These are phyloP conservation scores for Penicillium longicatenatum DNA, from an alignment of 495 filamentous ascomycete species.

Conservation along the genomic window DNA sequence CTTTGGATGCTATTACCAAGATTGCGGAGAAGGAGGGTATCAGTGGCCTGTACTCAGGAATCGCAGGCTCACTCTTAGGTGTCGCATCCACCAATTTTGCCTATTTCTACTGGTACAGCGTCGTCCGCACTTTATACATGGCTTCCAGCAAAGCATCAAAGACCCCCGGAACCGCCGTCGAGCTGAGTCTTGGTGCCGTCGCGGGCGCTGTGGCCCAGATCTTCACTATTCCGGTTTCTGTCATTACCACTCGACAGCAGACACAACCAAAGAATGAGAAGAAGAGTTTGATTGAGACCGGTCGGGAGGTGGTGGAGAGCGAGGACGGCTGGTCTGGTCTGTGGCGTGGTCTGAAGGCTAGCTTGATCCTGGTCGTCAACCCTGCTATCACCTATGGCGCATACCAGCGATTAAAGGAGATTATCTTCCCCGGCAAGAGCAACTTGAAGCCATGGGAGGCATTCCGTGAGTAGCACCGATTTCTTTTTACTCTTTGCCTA, in stretches of 20 bases:
- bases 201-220: slow-evolving; percentile 91
- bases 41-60: slow-evolving; percentile 83
- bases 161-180: slow-evolving; percentile 77
- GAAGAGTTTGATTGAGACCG: slow-evolving; percentile 88
- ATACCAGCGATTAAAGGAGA: slow-evolving; percentile 84
- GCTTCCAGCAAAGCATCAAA: slow-evolving; percentile 60
- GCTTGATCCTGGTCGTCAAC: slow-evolving; percentile 94
- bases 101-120: slow-evolving; percentile 99
- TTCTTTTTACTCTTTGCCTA: slow-evolving; percentile 18
- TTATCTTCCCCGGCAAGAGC: slow-evolving; percentile 74
- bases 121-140: slow-evolving; percentile 82
- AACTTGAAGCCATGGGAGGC: slow-evolving; percentile 85
- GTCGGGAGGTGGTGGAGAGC: slow-evolving; percentile 80
- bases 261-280: slow-evolving; percentile 81
- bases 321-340: slow-evolving; percentile 89
- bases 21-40: slow-evolving; percentile 83
- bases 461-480: slow-evolving; percentile 67
- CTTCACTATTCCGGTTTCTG: slow-evolving; percentile 94
- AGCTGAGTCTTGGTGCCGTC: slow-evolving; percentile 84
- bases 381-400: slow-evolving; percentile 98
- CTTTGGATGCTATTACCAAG: slow-evolving; percentile 83
- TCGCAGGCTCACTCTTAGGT: slow-evolving; percentile 81
- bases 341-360: slow-evolving; percentile 95
- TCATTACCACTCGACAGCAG: slow-evolving; percentile 94
- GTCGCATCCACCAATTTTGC: slow-evolving; percentile 98